A percentile compares a stretch with the other conserved stretches of the same genome.
Conservation (phyloP, 371 early-diverging fungal genomes). For the Syncephalastrum contaminatum region DNA sequence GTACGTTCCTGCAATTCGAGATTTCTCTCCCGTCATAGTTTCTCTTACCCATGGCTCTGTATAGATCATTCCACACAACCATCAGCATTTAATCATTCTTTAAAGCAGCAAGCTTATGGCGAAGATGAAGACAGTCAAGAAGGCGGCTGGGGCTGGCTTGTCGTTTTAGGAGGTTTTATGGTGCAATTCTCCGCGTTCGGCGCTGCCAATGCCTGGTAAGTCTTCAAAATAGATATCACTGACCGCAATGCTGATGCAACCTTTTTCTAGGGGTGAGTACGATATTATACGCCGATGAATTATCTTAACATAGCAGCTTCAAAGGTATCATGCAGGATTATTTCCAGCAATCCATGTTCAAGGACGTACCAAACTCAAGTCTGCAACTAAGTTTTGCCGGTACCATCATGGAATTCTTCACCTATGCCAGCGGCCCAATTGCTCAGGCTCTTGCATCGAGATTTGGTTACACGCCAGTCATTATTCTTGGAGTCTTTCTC, state of each 20-base stretch:
- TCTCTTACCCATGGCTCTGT: too few relatives aligned
- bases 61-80: too few relatives aligned
- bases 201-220: conserved; percentile 32
- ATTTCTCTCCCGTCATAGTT: too few relatives aligned
- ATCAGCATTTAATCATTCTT: too few relatives aligned
- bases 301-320: too few relatives aligned
- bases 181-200: conserved; percentile 58
- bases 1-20: too few relatives aligned
- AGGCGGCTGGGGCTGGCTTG: conserved; percentile 57
- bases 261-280: too few relatives aligned
- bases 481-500: conserved; percentile 9
- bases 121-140: conserved; percentile 17
- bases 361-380: conserved; percentile 4
- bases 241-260: too few relatives aligned
- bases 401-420: conserved; percentile 14
- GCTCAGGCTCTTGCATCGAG: conserved; percentile 11
- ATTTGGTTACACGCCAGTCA: not conserved
- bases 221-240: too few relatives aligned
- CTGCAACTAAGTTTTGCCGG: conserved; percentile 23
- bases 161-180: conserved; percentile 54
- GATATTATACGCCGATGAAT: too few relatives aligned
- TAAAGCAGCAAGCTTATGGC: too few relatives aligned
- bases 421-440: conserved; percentile 16
- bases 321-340: conserved; percentile 25
- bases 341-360: conserved; percentile 19